Conservation (phyloP, 2,329 filamentous ascomycete genomes). For the Exophiala sp. region DNA sequence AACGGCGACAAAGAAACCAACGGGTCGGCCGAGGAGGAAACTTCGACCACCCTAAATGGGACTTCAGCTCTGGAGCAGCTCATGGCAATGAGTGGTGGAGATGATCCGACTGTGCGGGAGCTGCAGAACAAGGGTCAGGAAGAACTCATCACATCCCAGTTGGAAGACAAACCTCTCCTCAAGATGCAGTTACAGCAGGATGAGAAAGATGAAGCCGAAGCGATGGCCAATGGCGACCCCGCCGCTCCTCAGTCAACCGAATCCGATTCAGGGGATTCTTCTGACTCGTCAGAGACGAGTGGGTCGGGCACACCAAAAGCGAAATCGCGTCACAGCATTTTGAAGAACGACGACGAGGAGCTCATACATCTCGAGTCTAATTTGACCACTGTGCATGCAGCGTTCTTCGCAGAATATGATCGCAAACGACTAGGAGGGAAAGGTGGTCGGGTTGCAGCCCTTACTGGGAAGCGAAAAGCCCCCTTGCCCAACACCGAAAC, state of each 20-base stretch:
- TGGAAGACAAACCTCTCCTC: constrained; percentile 82
- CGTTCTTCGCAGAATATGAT: constrained; percentile 83
- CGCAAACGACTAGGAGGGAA: constrained; percentile 38
- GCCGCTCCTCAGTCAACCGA: constrained; percentile 36
- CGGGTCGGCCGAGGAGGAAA: constrained; percentile 16
- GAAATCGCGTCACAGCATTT: constrained; percentile 64
- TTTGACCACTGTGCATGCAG: constrained; percentile 68
- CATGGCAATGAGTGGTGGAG: constrained; percentile 69
- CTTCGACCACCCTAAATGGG: constrained; percentile 24
- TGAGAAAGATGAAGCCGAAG: constrained; percentile 69
- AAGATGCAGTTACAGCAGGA: constrained; percentile 90
- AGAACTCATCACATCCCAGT: constrained; percentile 79
- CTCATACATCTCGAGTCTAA: constrained; percentile 72
- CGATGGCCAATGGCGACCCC: constrained; percentile 36
- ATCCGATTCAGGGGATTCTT: constrained; percentile 36
- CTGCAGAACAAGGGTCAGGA: constrained; percentile 82
- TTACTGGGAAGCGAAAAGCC: constrained; percentile 30
- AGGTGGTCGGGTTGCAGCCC: constrained; percentile 40
- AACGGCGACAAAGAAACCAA: constrained; percentile 12
- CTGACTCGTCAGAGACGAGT: constrained; percentile 31
- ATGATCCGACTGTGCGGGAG: constrained; percentile 65
- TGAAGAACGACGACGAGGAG: constrained; percentile 85
- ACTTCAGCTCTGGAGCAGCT: constrained; percentile 64
- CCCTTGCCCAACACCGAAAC: constrained; percentile 23
- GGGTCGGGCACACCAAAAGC: constrained; percentile 35